Base-by-base conservation (phyloP, 2,329 filamentous ascomycete species). In the Capronia coronata region DNA sequence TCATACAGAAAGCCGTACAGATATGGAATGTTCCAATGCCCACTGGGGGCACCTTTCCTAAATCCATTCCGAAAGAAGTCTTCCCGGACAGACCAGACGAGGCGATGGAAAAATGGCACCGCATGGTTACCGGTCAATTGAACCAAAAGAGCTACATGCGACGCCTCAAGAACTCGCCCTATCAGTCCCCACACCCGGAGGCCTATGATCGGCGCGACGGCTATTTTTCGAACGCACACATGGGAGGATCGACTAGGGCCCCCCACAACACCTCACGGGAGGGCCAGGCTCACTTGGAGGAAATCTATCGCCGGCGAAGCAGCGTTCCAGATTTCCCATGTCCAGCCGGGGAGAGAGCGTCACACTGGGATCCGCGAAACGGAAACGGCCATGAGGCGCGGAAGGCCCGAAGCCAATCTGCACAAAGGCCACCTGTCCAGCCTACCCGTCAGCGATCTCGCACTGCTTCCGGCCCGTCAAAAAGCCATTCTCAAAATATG, bases 71-170 rank as follows among this genome's bases (percentile, higher is more conserved):
- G 0, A 82, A 85, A 34, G 78, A 82, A 49, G 78, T 82, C 0
- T 86, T 91, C 51, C 91, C 93, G 0, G 64, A 75, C 1, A 72
- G 78, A 37, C 79, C 89, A 1, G 91, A 97, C 61, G 70, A 76
- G 3, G 83, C 85, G n/a, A 89, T 95, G 68, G 80, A 89, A 48
- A 73, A 76, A 51, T 98, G 93, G 91, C 89, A 97, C 64, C 81
- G 86, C 58, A 74, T 76, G 2, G 90, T 94, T 49, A 84, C 82
- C 29, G 76, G 83, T 51, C 80, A 79, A 58, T 69, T 95, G 42
- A 79, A 82, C 54, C 73, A 77, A 48, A 83, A 90, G 58, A 78
- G 65, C 48, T 60, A 63, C 64, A 70, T 61, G 66, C 71, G 63
- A 58, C 68, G 63, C 46, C 38, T 59, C 30, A 59, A 59, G 45